These are phyloP conservation scores for Capsicum pubescens DNA, from an alignment of 257 asterid genomes.

Conservation along the genomic window DNA sequence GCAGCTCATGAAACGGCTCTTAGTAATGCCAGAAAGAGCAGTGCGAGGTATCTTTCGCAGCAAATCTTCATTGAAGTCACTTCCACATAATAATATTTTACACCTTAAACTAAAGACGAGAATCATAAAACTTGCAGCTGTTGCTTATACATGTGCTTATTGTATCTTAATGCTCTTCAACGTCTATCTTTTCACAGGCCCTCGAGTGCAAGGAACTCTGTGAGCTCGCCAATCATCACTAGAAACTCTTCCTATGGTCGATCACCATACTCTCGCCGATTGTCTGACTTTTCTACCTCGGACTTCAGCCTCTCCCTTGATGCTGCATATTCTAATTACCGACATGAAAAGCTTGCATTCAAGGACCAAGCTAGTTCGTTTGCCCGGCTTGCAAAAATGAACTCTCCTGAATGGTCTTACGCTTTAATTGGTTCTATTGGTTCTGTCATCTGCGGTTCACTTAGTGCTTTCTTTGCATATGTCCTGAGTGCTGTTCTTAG, in stretches of 20 bases:
- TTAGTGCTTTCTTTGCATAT: slow-evolving; percentile 90
- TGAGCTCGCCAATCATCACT: slow-evolving; percentile 86
- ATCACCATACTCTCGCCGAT: slow-evolving; percentile 85
- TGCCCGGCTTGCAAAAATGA: slow-evolving; percentile 87
- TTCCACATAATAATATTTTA: background rate
- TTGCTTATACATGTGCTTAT: background rate
- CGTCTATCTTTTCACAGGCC: slow-evolving; percentile 56
- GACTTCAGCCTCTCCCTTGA: slow-evolving; percentile 86
- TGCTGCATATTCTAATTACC: slow-evolving; percentile 64
- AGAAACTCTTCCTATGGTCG: slow-evolving; percentile 87
- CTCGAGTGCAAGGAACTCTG: slow-evolving; percentile 91
- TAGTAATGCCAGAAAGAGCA: slow-evolving; percentile 76
- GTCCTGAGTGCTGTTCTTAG: slow-evolving; percentile 91
- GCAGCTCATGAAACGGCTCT: slow-evolving; percentile 83
- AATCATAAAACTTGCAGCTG: background rate
- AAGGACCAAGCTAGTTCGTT: slow-evolving; percentile 91
- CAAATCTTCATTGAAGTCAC: background rate
- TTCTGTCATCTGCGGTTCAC: slow-evolving; percentile 83
- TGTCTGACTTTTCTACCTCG: slow-evolving; percentile 90
- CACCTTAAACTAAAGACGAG: background rate
- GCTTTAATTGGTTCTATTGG: slow-evolving; percentile 87
- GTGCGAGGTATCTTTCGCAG: slow-evolving; percentile 64
- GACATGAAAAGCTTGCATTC: slow-evolving; percentile 80
- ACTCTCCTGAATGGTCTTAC: slow-evolving; percentile 88
- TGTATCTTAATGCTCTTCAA: background rate